Evolutionary conservation across 2,329 filamentous ascomycete species (phyloP), one percentile per base, ranked within the genome.

Genomic region (Emergomyces africanus): DNA sequence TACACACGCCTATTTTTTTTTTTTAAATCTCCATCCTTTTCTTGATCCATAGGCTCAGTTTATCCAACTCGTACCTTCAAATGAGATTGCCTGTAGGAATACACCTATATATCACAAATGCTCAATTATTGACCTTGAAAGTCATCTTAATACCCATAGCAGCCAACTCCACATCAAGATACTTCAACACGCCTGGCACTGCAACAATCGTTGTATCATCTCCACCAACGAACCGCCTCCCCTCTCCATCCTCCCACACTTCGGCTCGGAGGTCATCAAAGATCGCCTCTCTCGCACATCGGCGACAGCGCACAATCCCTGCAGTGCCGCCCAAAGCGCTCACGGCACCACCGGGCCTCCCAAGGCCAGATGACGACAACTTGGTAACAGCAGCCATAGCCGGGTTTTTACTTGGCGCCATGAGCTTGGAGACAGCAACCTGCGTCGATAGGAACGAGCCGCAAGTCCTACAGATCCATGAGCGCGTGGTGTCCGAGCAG

Each of bases 141-240:
- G 90, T 96, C 76, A 99, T 83, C 76, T 90, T 87, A 58, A 99
- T 86, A 57, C 94, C 94, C 94, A 99, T 99, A 59, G 90, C 90
- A 41, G 91, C 89, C 67, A 99, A 77, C 75, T 99, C 94, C 23
- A 96, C 91, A 75, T 99, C 94, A 65, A 99, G 76, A 77, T 88
- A 97, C 75, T 89, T 90, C 72, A 99, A 77, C 58, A 95, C 94
- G 63, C 91, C 92, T 0, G 94, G 94, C 18, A 99, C 89, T 58
- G 90, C 91, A 41, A 99, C 90, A 64, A 94, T 80, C 3, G 91
- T 94, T 3, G 94, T 94, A 70, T 97, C 84, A 64, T 92, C 89
- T 54, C 94, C 94, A 9, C 94, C 94, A 39, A 89, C 82, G 82
- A 87, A 97, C 65, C 88, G 85, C 65, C 83, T 81, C 1, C 92